Evolutionary conservation across 345 rosid species (phyloP), one percentile per base, ranked within the genome.

Genomic region (Heritiera littoralis): DNA sequence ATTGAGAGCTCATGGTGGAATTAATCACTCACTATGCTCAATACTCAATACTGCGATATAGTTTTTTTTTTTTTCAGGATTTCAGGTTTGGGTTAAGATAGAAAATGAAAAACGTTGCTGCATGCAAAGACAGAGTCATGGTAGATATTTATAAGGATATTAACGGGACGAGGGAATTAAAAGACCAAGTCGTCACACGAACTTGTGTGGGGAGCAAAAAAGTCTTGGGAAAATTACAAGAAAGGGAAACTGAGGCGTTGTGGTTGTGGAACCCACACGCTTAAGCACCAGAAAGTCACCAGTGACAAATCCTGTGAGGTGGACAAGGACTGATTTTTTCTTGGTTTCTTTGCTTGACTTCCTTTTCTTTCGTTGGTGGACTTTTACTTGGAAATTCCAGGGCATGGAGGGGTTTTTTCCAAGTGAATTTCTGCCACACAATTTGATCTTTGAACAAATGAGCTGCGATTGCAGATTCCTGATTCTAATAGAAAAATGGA

Each of bases 221-320:
- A 69, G 81, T 74, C 78, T 51, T 9, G 8, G 5, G 28, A 49
- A 40, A 38, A 5, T 48, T 73, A 58, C 66, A 63, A 51, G 58
- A 48, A 18, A 17, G 4, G 5, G 32, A 1, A 18, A 7, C 17
- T 35, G 49, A 54, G 7, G 9, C 38, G 7, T 49, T 76, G 81
- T 82, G 85, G 7, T 49, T 76, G 81, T 82, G 85, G 89, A 76
- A 77, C 89, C 90, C 90, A 89, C 90, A 46, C 92, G 92, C 78
- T 87, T 81, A 59, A 8, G 15, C 58, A 28, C 46, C 59, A 64
- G 59, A 79, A 79, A 82, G 79, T 80, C 84, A 45, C 61, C 38
- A 48, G 67, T 15, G 77, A 79, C 67, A 23, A 23, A 48, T 1
- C 7, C 15, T 32, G 35, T n/a, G 74, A 43, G 5, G 35, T 9